Conservation (phyloP, 2,329 filamentous ascomycete species). For the Venturia pyrina region DNA sequence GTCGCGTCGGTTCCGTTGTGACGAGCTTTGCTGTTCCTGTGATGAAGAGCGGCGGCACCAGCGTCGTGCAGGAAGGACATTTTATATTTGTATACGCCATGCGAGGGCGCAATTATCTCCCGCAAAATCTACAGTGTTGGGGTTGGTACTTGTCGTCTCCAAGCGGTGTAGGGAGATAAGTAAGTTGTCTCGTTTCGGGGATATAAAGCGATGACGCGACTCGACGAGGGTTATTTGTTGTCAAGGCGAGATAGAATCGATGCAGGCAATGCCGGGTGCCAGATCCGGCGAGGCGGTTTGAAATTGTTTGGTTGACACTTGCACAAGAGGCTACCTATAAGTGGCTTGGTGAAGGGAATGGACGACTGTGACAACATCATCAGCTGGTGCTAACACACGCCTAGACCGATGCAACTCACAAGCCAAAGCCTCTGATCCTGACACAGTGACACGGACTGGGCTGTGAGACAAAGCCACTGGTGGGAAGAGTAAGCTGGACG, state of each 20-base stretch:
- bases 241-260: neutral
- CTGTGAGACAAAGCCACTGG: neutral
- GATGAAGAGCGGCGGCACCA: slow-evolving; percentile 21
- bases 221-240: neutral
- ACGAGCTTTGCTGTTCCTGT: neutral
- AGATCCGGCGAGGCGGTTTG: neutral
- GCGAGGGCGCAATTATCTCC: neutral
- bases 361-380: neutral
- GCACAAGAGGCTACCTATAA: neutral
- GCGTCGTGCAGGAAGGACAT: slow-evolving; percentile 30
- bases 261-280: neutral
- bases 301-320: neutral
- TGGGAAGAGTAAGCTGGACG: neutral
- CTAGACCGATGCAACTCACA: neutral
- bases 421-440: neutral
- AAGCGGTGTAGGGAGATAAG: neutral
- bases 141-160: neutral
- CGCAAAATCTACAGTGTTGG: neutral
- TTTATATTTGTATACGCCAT: slow-evolving; percentile 15
- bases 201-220: neutral
- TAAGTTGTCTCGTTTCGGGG: neutral
- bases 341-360: neutral
- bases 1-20: neutral
- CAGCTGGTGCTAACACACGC: neutral
- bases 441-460: neutral